Conservation (phyloP, 2,329 filamentous ascomycete species). For the Daldinia eschscholtzii region DNA sequence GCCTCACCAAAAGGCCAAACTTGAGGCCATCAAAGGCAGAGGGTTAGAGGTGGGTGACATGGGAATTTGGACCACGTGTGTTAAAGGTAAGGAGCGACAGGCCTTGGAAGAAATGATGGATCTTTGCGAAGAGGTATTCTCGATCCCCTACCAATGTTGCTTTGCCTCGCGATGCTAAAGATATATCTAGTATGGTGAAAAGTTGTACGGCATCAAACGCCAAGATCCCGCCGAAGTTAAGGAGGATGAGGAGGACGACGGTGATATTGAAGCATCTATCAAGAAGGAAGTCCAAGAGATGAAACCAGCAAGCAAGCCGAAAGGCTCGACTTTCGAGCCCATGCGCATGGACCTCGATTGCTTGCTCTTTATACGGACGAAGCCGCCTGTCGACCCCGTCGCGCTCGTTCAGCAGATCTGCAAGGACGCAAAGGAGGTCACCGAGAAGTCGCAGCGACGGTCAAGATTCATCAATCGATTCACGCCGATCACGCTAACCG, state of each 20-base stretch:
- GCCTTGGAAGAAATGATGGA: constrained; percentile 75
- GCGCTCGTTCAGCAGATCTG: constrained; percentile 68
- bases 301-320: constrained; percentile 58
- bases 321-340: constrained; percentile 64
- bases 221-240: constrained; percentile 53
- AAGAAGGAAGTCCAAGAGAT: constrained; percentile 77
- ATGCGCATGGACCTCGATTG: constrained; percentile 71
- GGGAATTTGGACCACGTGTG: constrained; percentile 84
- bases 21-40: constrained; percentile 55
- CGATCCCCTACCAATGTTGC: background rate
- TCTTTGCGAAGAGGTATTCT: constrained; percentile 73
- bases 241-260: constrained; percentile 58
- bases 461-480: constrained; percentile 72
- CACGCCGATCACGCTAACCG: constrained; percentile 60
- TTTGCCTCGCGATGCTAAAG: constrained; percentile 23
- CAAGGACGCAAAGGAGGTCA: constrained; percentile 63
- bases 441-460: constrained; percentile 59
- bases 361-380: constrained; percentile 72
- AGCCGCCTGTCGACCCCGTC: constrained; percentile 67
- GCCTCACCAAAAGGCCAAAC: constrained; percentile 67
- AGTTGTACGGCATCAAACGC: constrained; percentile 66
- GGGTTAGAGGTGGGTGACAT: constrained; percentile 74
- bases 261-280: constrained; percentile 81
- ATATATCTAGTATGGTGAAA: constrained; percentile 71
- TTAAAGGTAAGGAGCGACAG: constrained; percentile 76